These are phyloP conservation scores for Grosmannia clavigera DNA, from an alignment of 2,329 filamentous ascomycete species.

Conservation along the genomic window DNA sequence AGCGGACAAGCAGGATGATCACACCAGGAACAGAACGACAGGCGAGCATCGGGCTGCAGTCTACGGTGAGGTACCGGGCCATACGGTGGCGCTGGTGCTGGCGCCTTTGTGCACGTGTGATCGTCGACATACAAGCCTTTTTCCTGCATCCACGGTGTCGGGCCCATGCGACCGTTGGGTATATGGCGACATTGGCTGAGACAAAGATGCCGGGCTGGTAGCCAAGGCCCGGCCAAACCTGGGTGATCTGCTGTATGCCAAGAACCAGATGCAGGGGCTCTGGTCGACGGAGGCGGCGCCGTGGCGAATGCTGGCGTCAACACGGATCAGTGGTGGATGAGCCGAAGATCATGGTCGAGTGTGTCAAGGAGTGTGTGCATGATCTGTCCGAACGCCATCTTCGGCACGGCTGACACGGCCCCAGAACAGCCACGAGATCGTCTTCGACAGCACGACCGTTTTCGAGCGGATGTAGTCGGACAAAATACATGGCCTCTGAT, in stretches of 20 bases:
- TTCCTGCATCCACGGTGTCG: slow-evolving; percentile 32
- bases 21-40: neutral
- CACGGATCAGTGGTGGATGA: slow-evolving; percentile 44
- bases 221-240: slow-evolving; percentile 18
- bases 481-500: neutral
- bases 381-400: neutral
- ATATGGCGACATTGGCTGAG: slow-evolving; percentile 26
- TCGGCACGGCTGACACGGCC: neutral
- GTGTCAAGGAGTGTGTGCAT: too few species aligned
- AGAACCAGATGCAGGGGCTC: slow-evolving; percentile 46
- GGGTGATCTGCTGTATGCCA: slow-evolving; percentile 38
- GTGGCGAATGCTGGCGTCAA: slow-evolving; percentile 39
- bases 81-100: slow-evolving; percentile 31
- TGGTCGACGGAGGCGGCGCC: slow-evolving; percentile 33
- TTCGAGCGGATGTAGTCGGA: neutral
- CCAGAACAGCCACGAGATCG: slow-evolving; percentile 13
- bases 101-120: slow-evolving; percentile 24
- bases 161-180: slow-evolving; percentile 22
- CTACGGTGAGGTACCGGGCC: neutral
- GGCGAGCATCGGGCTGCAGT: slow-evolving; percentile 1
- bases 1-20: too few species aligned
- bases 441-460: slow-evolving; percentile 12
- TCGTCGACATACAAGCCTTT: slow-evolving; percentile 42
- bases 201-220: slow-evolving; percentile 27
- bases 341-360: slow-evolving; percentile 26